Evolutionary conservation across 768 basidiomycete species (phyloP).

Genomic region (Termitomyces sp.): DNA sequence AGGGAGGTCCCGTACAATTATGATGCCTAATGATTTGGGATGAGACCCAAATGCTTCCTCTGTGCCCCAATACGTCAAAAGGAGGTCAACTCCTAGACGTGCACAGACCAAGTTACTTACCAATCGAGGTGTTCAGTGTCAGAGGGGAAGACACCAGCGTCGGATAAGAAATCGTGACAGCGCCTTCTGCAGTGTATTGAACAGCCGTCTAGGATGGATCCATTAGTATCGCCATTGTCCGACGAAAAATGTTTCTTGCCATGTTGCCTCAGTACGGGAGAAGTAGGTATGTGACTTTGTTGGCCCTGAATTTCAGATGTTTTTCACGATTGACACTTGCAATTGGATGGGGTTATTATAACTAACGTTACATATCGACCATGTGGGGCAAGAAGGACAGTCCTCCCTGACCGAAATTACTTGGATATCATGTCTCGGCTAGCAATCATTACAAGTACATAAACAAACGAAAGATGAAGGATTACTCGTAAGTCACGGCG

Average conservation of each 20-base stretch:
- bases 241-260: slow-evolving; percentile 13
- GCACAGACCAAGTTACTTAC: slow-evolving; percentile 26
- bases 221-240: slow-evolving; percentile 13
- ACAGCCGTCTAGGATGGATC: slow-evolving; percentile 17
- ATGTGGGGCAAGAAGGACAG: too few relatives aligned
- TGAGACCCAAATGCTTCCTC: slow-evolving; percentile 82
- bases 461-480: neutral
- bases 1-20: slow-evolving; percentile 81
- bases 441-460: neutral
- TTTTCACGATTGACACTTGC: too few relatives aligned
- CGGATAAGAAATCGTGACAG: slow-evolving; percentile 58
- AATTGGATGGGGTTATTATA: too few relatives aligned
- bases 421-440: neutral
- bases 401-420: neutral
- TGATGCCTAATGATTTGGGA: slow-evolving; percentile 70
- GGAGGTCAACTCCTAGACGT: neutral
- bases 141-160: slow-evolving; percentile 48
- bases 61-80: slow-evolving; percentile 18
- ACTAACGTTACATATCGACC: too few relatives aligned
- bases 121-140: slow-evolving; percentile 54
- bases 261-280: slow-evolving; percentile 4
- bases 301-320: too few relatives aligned
- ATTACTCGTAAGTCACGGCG: neutral
- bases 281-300: neutral
- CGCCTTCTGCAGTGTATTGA: slow-evolving; percentile 37